Conservation (phyloP, 176 grass and related monocot species). For the Aegilops tauschii region DNA sequence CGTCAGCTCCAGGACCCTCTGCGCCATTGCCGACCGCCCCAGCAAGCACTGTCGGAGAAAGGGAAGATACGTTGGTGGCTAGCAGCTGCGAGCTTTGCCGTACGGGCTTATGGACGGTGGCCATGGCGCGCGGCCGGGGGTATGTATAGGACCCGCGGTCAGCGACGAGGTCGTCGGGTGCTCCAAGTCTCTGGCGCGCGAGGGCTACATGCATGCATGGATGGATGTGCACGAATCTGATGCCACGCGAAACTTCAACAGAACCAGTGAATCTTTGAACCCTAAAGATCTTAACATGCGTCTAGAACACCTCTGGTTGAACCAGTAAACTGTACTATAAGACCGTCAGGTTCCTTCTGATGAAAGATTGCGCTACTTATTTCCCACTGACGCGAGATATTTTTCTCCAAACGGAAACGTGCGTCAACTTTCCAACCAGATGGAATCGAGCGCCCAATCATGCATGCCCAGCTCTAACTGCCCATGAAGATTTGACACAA, state of each 20-base stretch:
- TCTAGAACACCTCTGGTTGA: neutral
- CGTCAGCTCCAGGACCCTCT: conserved; percentile 45
- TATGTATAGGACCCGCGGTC: neutral
- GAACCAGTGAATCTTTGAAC: neutral
- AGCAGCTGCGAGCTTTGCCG: neutral
- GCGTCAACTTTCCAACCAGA: too few species aligned
- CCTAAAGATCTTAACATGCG: neutral
- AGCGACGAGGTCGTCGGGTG: neutral
- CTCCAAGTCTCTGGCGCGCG: neutral
- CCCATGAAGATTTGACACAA: too few species aligned
- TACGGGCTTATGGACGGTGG: neutral
- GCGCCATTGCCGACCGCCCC: neutral
- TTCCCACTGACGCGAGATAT: too few species aligned
- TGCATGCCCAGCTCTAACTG: too few species aligned
- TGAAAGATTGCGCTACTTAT: neutral
- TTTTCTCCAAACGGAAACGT: too few species aligned
- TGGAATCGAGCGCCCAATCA: too few species aligned
- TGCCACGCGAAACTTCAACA: neutral
- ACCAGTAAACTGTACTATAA: neutral
- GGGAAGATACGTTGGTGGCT: too few species aligned
- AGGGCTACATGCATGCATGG: neutral
- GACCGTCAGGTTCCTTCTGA: neutral
- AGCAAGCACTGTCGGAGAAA: neutral
- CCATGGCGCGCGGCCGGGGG: neutral
- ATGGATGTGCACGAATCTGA: neutral